phyloP scores from a whole-genome alignment of 2,329 filamentous ascomycete species.

The Niveomyces coronatus region DNA sequence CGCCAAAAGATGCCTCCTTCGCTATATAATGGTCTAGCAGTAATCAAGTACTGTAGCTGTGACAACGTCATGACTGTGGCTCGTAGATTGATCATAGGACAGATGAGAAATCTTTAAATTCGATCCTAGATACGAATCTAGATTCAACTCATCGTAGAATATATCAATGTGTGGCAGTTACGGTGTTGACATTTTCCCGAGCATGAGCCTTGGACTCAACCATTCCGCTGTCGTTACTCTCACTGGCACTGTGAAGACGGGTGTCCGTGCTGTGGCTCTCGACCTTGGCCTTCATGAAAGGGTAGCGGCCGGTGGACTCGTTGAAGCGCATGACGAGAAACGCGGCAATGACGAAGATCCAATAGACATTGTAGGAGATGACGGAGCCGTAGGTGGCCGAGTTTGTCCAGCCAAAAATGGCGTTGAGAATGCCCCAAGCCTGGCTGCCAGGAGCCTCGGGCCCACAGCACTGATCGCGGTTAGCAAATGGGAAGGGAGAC shows the following conservation, averaged over 20 bases:
- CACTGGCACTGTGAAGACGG: conserved; percentile 13
- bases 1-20: no score
- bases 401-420: conserved; percentile 79
- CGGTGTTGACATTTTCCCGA: conserved; percentile 18
- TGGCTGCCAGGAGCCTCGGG: conserved; percentile 61
- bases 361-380: conserved; percentile 81
- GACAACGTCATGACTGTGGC: no score
- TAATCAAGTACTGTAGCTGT: no score
- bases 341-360: conserved; percentile 63
- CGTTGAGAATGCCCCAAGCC: conserved; percentile 82
- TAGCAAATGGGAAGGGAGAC: conserved; percentile 3
- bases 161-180: conserved; percentile 1
- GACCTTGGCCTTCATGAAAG: conserved; percentile 28
- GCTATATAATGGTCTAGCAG: no score
- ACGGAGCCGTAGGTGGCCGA: conserved; percentile 81
- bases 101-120: no score
- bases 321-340: conserved; percentile 57
- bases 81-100: no score
- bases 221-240: conserved; percentile 17
- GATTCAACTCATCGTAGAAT: background rate
- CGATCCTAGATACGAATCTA: no score
- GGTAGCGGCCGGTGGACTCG: conserved; percentile 45
- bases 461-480: conserved; percentile 59
- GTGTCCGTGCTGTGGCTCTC: conserved; percentile 11
- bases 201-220: conserved; percentile 15